These are phyloP conservation scores for Lachancea nothofagi DNA, from an alignment of 805 yeast genomes.

Conservation along the genomic window DNA sequence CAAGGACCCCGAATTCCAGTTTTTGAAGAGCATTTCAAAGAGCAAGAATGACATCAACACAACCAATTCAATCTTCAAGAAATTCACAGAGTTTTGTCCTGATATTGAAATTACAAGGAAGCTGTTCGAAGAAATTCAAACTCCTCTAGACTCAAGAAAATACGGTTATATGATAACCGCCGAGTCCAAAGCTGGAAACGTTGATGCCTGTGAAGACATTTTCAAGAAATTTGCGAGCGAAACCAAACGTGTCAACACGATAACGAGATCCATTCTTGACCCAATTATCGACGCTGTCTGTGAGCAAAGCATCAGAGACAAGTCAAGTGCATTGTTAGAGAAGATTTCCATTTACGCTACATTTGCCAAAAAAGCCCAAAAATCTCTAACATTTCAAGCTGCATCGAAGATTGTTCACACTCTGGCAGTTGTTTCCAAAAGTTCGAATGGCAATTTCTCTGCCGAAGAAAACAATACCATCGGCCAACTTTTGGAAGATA, in stretches of 20 bases:
- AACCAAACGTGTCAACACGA: constrained; percentile 3
- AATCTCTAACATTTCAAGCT: constrained; percentile 10
- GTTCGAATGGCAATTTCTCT: constrained; percentile 11
- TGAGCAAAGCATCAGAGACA: constrained; percentile 14
- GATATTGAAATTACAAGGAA: constrained; percentile 18
- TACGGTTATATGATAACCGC: constrained; percentile 23
- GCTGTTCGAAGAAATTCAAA: constrained; percentile 18
- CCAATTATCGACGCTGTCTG: constrained; percentile 21
- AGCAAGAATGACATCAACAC: constrained; percentile 15
- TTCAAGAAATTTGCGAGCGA: constrained; percentile 20
- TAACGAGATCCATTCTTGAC: constrained; percentile 14
- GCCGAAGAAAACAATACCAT: constrained; percentile 10
- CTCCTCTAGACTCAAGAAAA: constrained; percentile 19
- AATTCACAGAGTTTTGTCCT: constrained; percentile 21
- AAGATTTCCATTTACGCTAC: constrained; percentile 17
- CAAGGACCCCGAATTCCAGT: constrained; percentile 15
- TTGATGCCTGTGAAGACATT: constrained; percentile 20
- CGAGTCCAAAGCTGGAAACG: constrained; percentile 23
- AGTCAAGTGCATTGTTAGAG: constrained; percentile 13
- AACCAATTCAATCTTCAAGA: constrained; percentile 16
- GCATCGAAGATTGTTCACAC: constrained; percentile 15
- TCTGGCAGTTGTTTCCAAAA: constrained; percentile 13
- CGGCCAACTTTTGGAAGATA: constrained; percentile 11
- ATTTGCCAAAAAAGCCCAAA: constrained; percentile 16
- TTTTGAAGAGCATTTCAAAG: constrained; percentile 19